Conservation (phyloP, 1,284 basidiomycete genomes). For the Ceraceosorus bombacis region DNA sequence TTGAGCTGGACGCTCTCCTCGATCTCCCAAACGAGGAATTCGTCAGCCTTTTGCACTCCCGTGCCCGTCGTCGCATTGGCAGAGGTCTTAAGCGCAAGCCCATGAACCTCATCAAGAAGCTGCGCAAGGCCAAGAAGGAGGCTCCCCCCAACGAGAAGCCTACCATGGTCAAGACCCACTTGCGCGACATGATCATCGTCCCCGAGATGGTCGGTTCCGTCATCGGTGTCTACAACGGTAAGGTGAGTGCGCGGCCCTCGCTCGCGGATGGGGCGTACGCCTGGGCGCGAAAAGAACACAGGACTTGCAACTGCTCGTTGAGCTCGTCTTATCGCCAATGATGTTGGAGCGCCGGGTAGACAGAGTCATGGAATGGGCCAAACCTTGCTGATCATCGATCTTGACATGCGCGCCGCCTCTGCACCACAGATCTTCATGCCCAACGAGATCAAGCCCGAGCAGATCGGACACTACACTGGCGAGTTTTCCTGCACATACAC, state of each 20-base stretch:
- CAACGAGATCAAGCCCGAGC: conserved; percentile 78
- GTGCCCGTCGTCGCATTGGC: conserved; percentile 96
- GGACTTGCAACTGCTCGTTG: not conserved
- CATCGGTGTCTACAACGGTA: conserved; percentile 71
- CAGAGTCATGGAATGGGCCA: conserved; percentile 46
- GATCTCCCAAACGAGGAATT: conserved; percentile 80
- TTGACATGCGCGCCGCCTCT: no score
- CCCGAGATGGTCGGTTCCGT: conserved; percentile 96
- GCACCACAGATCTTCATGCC: no score
- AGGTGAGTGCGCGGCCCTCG: conserved; percentile 52
- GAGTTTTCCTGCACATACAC: conserved; percentile 82
- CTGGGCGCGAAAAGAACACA: conserved; percentile 4
- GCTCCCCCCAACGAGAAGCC: conserved; percentile 97
- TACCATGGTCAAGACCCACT: conserved; percentile 94
- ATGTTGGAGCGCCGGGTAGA: not conserved
- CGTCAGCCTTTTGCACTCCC: conserved; percentile 86
- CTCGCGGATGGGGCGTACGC: not conserved
- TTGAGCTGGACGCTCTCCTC: conserved; percentile 81
- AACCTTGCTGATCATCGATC: no score
- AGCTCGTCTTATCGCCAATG: not conserved
- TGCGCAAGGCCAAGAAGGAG: conserved; percentile 99
- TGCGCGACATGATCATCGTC: conserved; percentile 99
- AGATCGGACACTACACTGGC: conserved; percentile 68
- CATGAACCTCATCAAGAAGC: conserved; percentile 98
- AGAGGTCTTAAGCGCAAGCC: conserved; percentile 97